phyloP scores from a whole-genome alignment of 2,329 filamentous ascomycete species.

The Arthrobotrys pseudoclavata region DNA sequence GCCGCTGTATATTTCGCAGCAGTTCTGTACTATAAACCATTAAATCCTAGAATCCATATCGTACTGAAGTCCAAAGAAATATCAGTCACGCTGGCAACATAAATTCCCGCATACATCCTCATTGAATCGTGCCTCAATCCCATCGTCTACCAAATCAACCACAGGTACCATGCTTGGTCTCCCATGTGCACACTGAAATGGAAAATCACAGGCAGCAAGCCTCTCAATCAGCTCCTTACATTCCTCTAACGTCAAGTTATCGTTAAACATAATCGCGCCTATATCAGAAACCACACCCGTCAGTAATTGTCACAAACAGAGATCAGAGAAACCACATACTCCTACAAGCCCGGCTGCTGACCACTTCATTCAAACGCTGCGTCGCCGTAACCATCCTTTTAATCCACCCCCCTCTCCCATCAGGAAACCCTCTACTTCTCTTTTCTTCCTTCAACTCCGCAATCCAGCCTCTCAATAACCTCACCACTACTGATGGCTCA shows the following conservation, averaged over 20 bases:
- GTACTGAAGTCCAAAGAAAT: no score
- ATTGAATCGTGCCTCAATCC: conserved; percentile 12
- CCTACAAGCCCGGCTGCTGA: conserved; percentile 65
- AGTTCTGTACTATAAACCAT: neutral
- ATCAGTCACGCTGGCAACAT: neutral
- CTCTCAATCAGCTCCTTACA: conserved; percentile 73
- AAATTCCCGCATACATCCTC: conserved; percentile 16
- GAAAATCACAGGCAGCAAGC: conserved; percentile 77
- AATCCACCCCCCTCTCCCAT: conserved; percentile 39
- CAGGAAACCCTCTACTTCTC: neutral
- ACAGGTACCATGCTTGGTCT: conserved; percentile 76
- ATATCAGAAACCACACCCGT: conserved; percentile 74
- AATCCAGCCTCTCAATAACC: conserved; percentile 80
- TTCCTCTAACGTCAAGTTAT: conserved; percentile 72
- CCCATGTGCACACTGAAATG: conserved; percentile 88
- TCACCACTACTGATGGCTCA: conserved; percentile 79
- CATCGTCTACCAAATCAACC: conserved; percentile 68
- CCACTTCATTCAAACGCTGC: conserved; percentile 10
- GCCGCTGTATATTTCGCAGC: neutral
- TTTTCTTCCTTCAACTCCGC: conserved; percentile 74
- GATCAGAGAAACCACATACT: conserved; percentile 73
- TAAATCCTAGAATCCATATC: no score
- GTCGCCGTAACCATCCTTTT: conserved; percentile 24
- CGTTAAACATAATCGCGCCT: conserved; percentile 86
- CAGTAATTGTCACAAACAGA: conserved; percentile 80